These are phyloP conservation scores for Podospora fimiseda DNA, from an alignment of 495 filamentous ascomycete species.

Conservation along the genomic window DNA sequence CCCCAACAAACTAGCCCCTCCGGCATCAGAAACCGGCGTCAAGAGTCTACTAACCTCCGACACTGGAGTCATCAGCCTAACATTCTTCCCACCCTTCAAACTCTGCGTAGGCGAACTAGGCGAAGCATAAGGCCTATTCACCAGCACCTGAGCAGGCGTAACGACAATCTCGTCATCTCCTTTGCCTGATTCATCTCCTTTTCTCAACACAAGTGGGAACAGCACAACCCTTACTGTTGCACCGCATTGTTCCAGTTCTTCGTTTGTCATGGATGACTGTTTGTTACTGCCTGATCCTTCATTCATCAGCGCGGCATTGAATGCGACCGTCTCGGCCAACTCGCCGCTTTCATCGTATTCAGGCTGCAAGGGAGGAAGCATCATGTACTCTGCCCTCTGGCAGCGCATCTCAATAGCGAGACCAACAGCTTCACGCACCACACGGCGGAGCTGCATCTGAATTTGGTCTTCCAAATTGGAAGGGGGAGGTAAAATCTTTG, in stretches of 20 bases:
- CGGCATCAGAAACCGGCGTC: constrained; percentile 24
- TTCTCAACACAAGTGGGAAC: constrained; percentile 91
- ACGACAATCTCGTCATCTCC: constrained; percentile 90
- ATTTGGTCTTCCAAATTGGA: constrained; percentile 66
- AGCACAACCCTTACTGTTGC: constrained; percentile 82
- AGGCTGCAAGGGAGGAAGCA: constrained; percentile 91
- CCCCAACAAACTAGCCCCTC: constrained; percentile 19
- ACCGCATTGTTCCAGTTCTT: constrained; percentile 66
- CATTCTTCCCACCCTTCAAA: constrained; percentile 1
- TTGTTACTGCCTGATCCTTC: constrained; percentile 73
- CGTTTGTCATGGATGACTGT: constrained; percentile 51
- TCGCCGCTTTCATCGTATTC: constrained; percentile 93
- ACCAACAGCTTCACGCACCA: constrained; percentile 74
- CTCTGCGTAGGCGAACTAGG: constrained; percentile 1
- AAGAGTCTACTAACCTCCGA: constrained; percentile 23
- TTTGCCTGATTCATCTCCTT: constrained; percentile 78
- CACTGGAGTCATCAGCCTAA: constrained; percentile 20
- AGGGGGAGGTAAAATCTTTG: constrained; percentile 75
- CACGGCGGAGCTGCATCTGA: constrained; percentile 70
- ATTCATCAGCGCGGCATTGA: constrained; percentile 90
- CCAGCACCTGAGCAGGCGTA: constrained; percentile 84
- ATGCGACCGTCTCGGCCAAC: constrained; percentile 63
- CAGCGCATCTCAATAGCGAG: constrained; percentile 94
- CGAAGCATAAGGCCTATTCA: constrained; percentile 32
- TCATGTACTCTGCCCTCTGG: constrained; percentile 91